These are phyloP conservation scores for Fusarium cicatricum DNA, from an alignment of 2,329 filamentous ascomycete species.

Conservation along the genomic window DNA sequence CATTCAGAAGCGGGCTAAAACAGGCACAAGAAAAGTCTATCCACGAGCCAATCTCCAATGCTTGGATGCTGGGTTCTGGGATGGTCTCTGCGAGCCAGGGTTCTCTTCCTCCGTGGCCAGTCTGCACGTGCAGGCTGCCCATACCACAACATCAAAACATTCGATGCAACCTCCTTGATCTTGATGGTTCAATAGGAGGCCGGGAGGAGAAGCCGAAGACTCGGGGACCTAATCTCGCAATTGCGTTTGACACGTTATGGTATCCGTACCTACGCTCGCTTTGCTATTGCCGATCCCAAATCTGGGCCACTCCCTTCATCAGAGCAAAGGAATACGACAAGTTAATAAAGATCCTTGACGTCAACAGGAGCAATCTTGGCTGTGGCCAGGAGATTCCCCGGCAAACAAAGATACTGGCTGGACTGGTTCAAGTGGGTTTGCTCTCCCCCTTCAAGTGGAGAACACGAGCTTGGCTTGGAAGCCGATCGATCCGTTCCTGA, in stretches of 20 bases:
- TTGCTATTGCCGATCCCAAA: neutral
- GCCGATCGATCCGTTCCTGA: constrained; percentile 28
- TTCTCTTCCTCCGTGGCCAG: constrained; percentile 8
- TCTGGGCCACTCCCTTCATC: neutral
- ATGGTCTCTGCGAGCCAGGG: constrained; percentile 11
- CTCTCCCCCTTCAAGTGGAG: constrained; percentile 30
- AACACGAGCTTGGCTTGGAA: constrained; percentile 14
- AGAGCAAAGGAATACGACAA: neutral
- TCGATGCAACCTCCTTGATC: constrained; percentile 9
- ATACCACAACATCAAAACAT: constrained; percentile 4
- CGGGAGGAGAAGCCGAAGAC: neutral
- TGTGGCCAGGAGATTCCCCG: neutral
- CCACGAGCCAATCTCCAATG: constrained; percentile 17
- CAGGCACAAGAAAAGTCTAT: constrained; percentile 20
- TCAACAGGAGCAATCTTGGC: constrained; percentile 1
- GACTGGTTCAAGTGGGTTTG: neutral
- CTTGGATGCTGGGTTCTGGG: constrained; percentile 8
- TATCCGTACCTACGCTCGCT: neutral
- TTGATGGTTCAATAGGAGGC: constrained; percentile 2
- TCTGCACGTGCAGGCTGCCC: constrained; percentile 17
- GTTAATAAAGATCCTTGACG: neutral
- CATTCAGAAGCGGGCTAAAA: constrained; percentile 16
- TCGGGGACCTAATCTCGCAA: neutral
- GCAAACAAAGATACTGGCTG: neutral
- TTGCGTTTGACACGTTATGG: neutral